A percentile compares a stretch with the other conserved stretches of the same genome.
Conservation (phyloP, 768 basidiomycete genomes). For the Pisolithus marmoratus region DNA sequence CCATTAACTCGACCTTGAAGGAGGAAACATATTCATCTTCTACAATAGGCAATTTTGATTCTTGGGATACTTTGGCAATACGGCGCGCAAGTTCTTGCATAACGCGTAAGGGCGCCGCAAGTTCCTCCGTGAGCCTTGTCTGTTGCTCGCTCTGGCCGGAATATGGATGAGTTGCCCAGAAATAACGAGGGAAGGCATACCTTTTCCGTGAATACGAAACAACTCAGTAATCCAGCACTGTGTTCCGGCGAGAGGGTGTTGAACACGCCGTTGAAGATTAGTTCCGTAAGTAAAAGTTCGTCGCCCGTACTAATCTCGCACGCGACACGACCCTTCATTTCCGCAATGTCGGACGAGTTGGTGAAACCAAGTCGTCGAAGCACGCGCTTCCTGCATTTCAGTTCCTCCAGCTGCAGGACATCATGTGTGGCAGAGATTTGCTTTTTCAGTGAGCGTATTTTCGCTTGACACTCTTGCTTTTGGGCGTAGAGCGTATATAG, state of each 20-base stretch:
- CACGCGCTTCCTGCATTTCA: constrained; percentile 92
- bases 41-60: constrained; percentile 81
- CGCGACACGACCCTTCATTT: constrained; percentile 96
- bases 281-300: constrained; percentile 90
- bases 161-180: background rate
- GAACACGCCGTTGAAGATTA: constrained; percentile 97
- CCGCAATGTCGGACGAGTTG: constrained; percentile 83
- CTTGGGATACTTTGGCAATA: constrained; percentile 95
- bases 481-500: constrained; percentile 74
- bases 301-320: constrained; percentile 99
- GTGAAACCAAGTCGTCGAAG: constrained; percentile 91
- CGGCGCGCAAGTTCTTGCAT: constrained; percentile 95
- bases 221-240: constrained; percentile 89
- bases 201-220: constrained; percentile 98
- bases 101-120: constrained; percentile 84
- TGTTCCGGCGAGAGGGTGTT: constrained; percentile 87
- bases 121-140: constrained; percentile 86
- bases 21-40: constrained; percentile 95
- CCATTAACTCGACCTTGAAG: constrained; percentile 99
- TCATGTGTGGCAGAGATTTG: constrained; percentile 88
- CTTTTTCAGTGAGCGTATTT: constrained; percentile 74
- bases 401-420: constrained; percentile 91
- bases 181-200: constrained; percentile 32
- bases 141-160: constrained; percentile 69
- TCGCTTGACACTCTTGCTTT: constrained; percentile 66